Evolutionary conservation across 1,284 basidiomycete species (phyloP).

Genomic region (Trichosporon coremiiforme): DNA sequence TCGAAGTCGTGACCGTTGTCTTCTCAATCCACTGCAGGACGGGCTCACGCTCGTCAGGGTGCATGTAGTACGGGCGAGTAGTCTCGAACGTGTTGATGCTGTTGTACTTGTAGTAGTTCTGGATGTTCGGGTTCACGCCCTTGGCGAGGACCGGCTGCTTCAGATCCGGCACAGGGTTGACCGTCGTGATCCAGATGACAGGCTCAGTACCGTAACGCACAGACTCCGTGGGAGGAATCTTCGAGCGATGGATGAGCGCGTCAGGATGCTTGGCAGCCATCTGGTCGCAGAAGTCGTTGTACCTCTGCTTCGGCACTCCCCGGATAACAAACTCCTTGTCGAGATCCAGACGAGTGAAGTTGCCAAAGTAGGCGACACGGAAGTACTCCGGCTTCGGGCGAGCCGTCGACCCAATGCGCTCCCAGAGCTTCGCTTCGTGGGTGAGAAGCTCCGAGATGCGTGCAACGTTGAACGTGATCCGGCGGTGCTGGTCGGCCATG

Average conservation of each 20-base stretch:
- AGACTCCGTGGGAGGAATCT: slow-evolving; percentile 76
- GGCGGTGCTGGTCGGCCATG: slow-evolving; percentile 77
- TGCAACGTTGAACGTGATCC: slow-evolving; percentile 82
- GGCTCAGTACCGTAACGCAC: slow-evolving; percentile 77
- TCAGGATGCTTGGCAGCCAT: slow-evolving; percentile 91
- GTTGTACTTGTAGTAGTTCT: slow-evolving; percentile 67
- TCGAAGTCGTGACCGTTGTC: slow-evolving; percentile 77
- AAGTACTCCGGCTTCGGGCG: slow-evolving; percentile 90
- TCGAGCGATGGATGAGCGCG: slow-evolving; percentile 74
- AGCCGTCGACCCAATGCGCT: slow-evolving; percentile 78
- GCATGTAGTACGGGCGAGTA: slow-evolving; percentile 69
- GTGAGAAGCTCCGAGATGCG: slow-evolving; percentile 80
- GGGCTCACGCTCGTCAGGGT: slow-evolving; percentile 59
- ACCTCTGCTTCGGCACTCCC: slow-evolving; percentile 49
- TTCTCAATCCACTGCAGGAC: slow-evolving; percentile 83
- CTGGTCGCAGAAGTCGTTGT: slow-evolving; percentile 68
- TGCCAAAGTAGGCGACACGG: slow-evolving; percentile 63
- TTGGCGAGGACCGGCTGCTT: slow-evolving; percentile 78
- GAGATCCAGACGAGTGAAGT: slow-evolving; percentile 48
- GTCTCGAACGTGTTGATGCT: slow-evolving; percentile 79
- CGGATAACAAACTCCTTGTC: slow-evolving; percentile 55
- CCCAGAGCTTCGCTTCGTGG: slow-evolving; percentile 78
- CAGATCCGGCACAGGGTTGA: slow-evolving; percentile 81
- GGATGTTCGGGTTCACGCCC: slow-evolving; percentile 76
- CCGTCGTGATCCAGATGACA: slow-evolving; percentile 84